These are phyloP conservation scores for Aspergillus sergii DNA, from an alignment of 2,329 filamentous ascomycete genomes.

Conservation along the genomic window DNA sequence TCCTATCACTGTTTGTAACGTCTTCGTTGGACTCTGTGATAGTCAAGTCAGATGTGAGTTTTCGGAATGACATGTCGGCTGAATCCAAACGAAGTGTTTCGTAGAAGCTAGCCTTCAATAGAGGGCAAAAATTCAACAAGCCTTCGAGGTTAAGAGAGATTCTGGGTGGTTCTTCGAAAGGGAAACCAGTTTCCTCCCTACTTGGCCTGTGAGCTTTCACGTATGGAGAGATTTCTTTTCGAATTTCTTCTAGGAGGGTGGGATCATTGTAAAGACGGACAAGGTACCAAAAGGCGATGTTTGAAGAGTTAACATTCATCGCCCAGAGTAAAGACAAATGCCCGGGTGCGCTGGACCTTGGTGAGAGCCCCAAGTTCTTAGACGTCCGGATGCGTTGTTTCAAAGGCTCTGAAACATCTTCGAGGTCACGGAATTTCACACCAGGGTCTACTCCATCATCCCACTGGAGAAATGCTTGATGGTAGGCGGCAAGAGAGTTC, in stretches of 20 bases:
- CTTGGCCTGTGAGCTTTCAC: conserved; percentile 42
- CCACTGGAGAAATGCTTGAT: conserved; percentile 46
- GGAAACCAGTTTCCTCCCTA: conserved; percentile 42
- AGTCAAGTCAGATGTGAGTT: conserved; percentile 41
- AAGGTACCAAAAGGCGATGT: conserved; percentile 56
- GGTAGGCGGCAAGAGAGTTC: conserved; percentile 44
- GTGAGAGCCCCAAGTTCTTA: conserved; percentile 39
- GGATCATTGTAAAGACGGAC: conserved; percentile 49
- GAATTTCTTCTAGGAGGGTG: conserved; percentile 44
- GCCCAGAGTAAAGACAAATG: conserved; percentile 60
- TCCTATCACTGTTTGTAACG: conserved; percentile 29
- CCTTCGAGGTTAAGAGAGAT: conserved; percentile 46
- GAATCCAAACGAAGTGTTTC: conserved; percentile 51
- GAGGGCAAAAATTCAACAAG: conserved; percentile 47
- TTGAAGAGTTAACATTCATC: conserved; percentile 55
- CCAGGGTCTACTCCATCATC: conserved; percentile 48
- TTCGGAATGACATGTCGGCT: conserved; percentile 46
- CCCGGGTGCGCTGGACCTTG: conserved; percentile 40
- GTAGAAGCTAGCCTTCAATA: conserved; percentile 50
- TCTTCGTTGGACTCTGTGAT: conserved; percentile 45
- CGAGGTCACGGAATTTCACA: conserved; percentile 50
- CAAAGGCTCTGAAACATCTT: conserved; percentile 51
- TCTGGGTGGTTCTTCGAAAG: conserved; percentile 46
- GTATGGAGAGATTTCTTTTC: conserved; percentile 49
- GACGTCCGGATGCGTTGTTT: conserved; percentile 46